Percentiles rank a stretch among this genome's conserved stretches.
These are phyloP conservation scores for Blastocystis sp. DNA, from an alignment of 352 stramenopile genomes.

Conservation along the genomic window DNA sequence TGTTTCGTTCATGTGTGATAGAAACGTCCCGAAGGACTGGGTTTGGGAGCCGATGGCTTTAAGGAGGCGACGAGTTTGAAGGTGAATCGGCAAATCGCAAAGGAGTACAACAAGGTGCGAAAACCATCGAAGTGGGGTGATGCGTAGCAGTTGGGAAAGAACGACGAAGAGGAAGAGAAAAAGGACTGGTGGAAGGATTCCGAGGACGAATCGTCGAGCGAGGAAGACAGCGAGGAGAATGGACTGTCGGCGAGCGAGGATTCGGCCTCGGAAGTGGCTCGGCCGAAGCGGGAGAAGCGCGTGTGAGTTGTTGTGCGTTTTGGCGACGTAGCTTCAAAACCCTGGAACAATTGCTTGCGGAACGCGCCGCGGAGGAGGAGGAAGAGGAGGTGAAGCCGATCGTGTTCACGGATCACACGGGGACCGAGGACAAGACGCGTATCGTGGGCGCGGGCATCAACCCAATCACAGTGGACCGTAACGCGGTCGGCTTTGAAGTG, in stretches of 20 bases:
- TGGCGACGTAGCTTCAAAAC: conserved; percentile 12
- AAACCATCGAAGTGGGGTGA: not conserved
- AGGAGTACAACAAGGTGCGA: conserved; percentile 11
- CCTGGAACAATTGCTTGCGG: not conserved
- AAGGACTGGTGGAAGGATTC: conserved; percentile 46
- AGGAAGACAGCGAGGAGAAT: not conserved
- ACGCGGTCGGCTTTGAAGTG: conserved; percentile 13
- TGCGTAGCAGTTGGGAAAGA: not conserved
- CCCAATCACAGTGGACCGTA: not conserved
- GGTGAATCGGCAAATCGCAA: not conserved
- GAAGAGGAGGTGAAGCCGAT: not conserved
- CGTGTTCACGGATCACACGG: conserved; percentile 31
- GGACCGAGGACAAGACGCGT: not conserved
- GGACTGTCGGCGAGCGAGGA: not conserved
- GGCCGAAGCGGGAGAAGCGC: not conserved
- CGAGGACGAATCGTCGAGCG: not conserved
- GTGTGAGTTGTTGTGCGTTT: not conserved
- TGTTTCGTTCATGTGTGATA: not conserved
- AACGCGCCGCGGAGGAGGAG: not conserved
- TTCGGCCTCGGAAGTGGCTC: not conserved
- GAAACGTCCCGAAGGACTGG: conserved; percentile 27
- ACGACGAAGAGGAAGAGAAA: conserved; percentile 1
- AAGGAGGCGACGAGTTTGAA: conserved; percentile 10
- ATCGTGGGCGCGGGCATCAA: not conserved
- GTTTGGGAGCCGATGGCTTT: conserved; percentile 32